Conservation (phyloP, 2,329 filamentous ascomycete species). For the Botrytis paeoniae region DNA sequence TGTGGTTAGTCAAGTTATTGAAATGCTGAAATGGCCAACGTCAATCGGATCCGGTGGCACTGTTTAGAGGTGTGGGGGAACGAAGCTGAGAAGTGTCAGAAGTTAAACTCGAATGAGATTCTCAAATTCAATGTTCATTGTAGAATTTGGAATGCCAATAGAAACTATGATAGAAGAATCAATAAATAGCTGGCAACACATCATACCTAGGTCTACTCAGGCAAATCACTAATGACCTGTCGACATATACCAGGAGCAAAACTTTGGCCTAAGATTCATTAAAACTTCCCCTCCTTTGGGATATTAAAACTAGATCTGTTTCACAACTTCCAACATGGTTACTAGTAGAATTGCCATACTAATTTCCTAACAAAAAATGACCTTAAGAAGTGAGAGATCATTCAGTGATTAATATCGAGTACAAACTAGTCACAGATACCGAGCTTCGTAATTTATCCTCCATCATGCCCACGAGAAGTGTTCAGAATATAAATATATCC, state of each 20-base stretch:
- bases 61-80: not conserved
- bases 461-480: not conserved
- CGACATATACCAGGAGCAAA: not conserved
- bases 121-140: not conserved
- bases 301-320: not conserved
- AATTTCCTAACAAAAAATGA: fast-evolving
- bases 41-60: not conserved
- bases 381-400: not conserved
- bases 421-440: not conserved
- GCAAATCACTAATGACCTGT: not conserved
- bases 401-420: not conserved
- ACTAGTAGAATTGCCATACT: not conserved
- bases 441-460: not conserved
- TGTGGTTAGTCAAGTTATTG: not conserved
- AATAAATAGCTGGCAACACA: not conserved
- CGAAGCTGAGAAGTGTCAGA: not conserved
- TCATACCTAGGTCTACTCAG: not conserved
- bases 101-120: not conserved
- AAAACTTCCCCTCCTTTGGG: fast-evolving
- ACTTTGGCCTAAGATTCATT: not conserved
- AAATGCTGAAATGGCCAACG: not conserved
- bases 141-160: not conserved
- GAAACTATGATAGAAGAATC: not conserved
- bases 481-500: not conserved
- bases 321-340: not conserved